Conservation (phyloP, 2,329 filamentous ascomycete genomes). For the Xylariaceae sp. region DNA sequence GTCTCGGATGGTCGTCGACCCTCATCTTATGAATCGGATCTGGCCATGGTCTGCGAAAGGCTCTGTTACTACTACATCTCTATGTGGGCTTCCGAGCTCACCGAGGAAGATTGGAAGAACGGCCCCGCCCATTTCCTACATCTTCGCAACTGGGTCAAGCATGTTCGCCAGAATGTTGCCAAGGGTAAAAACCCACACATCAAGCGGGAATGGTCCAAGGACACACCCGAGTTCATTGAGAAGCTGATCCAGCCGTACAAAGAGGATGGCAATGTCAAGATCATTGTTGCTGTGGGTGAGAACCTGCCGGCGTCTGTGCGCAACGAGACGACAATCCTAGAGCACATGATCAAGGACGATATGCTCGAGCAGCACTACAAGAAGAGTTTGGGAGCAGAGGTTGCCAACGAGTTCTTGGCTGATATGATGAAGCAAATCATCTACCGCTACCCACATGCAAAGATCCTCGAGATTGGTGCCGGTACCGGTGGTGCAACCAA, state of each 20-base stretch:
- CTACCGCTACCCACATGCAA: slow-evolving; percentile 28
- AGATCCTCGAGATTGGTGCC: slow-evolving; percentile 37
- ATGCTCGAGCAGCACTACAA: slow-evolving; percentile 27
- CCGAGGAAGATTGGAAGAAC: slow-evolving; percentile 20
- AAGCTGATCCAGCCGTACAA: not conserved
- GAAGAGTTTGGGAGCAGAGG: slow-evolving; percentile 12
- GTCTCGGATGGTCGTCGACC: not conserved
- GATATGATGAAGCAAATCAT: slow-evolving; percentile 34
- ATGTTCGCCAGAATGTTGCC: not conserved
- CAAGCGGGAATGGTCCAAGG: slow-evolving; percentile 1
- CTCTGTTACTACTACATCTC: slow-evolving; percentile 25
- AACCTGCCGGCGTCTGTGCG: slow-evolving; percentile 31
- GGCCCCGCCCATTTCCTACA: slow-evolving; percentile 15
- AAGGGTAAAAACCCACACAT: not conserved
- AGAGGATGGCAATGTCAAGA: slow-evolving; percentile 9
- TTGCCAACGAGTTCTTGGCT: slow-evolving; percentile 20
- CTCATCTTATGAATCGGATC: slow-evolving; percentile 10
- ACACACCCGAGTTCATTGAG: slow-evolving; percentile 1
- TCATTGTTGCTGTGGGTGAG: slow-evolving; percentile 30
- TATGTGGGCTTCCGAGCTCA: slow-evolving; percentile 18
- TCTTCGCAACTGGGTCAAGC: slow-evolving; percentile 20
- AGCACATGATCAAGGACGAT: slow-evolving; percentile 30
- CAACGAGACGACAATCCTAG: slow-evolving; percentile 32
- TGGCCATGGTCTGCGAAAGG: slow-evolving; percentile 19
- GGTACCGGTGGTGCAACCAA: slow-evolving; percentile 41